Evolutionary conservation across 2,329 filamentous ascomycete genomes (phyloP).

Genomic region (Aspergillus terreus): DNA sequence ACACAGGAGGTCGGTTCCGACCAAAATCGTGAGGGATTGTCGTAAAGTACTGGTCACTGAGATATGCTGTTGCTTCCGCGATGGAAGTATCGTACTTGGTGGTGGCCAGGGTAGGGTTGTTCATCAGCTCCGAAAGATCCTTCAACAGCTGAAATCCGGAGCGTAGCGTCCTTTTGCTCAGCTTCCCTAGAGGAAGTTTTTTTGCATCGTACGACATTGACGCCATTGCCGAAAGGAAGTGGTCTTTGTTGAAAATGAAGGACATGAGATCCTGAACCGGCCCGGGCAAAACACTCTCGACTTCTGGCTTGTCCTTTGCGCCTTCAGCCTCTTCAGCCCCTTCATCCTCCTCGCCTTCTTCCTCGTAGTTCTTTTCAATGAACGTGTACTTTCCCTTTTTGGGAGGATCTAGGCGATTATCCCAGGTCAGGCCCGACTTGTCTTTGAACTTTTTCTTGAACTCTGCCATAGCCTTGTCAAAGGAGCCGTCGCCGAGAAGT

Average conservation of each 20-base stretch:
- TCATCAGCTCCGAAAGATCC: slow-evolving; percentile 65
- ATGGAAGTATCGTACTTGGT: slow-evolving; percentile 41
- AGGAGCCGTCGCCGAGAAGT: slow-evolving; percentile 35
- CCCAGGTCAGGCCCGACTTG: slow-evolving; percentile 53
- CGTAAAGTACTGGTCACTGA: slow-evolving; percentile 78
- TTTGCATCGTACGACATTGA: slow-evolving; percentile 47
- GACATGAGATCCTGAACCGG: slow-evolving; percentile 67
- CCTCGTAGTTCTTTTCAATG: slow-evolving; percentile 72
- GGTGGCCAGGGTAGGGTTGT: slow-evolving; percentile 48
- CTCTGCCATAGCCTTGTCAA: slow-evolving; percentile 38
- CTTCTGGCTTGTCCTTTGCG: slow-evolving; percentile 33
- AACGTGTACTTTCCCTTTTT: slow-evolving; percentile 68
- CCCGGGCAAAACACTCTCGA: slow-evolving; percentile 56
- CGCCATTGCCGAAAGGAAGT: slow-evolving; percentile 58
- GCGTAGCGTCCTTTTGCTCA: slow-evolving; percentile 73
- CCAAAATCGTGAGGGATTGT: slow-evolving; percentile 80
- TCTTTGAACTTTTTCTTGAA: slow-evolving; percentile 58
- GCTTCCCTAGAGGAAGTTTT: slow-evolving; percentile 79
- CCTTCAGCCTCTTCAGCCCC: slow-evolving; percentile 28
- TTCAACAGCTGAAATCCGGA: slow-evolving; percentile 75
- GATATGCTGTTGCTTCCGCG: slow-evolving; percentile 50
- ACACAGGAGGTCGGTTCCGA: slow-evolving; percentile 67
- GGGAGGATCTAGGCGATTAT: slow-evolving; percentile 43
- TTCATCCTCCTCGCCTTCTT: slow-evolving; percentile 53
- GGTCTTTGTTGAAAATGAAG: slow-evolving; percentile 77